Evolutionary conservation across 306 rosid species (phyloP).

Genomic region (Phaseolus lunatus): DNA sequence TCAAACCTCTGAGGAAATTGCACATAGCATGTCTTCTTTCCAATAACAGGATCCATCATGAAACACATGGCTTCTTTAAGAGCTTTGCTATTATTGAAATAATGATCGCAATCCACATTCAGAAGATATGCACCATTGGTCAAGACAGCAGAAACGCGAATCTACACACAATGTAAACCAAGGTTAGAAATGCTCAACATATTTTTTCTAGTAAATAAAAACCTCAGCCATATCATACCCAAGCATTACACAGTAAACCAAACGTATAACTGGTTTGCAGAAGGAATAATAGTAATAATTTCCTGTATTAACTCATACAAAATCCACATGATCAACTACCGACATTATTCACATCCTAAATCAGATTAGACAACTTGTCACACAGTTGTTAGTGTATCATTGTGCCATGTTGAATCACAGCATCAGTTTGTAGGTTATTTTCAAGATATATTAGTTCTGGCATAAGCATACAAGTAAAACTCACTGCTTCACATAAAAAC

Average conservation of each 20-base stretch:
- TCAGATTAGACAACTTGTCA: neutral
- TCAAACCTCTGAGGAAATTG: constrained; percentile 99
- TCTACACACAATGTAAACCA: constrained; percentile 58
- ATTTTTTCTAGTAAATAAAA: neutral
- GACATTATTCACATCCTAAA: constrained; percentile 34
- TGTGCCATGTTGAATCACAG: constrained; percentile 8
- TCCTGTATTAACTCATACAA: neutral
- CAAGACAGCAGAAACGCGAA: constrained; percentile 97
- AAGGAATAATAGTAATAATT: neutral
- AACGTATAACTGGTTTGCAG: constrained; percentile 13
- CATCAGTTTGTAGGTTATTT: constrained; percentile 26
- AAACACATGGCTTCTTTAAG: constrained; percentile 99
- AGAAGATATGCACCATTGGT: constrained; percentile 97
- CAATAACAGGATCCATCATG: constrained; percentile 96
- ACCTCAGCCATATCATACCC: neutral
- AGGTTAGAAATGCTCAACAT: constrained; percentile 44
- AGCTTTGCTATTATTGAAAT: constrained; percentile 97
- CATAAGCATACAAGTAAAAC: constrained; percentile 9
- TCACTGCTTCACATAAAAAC: constrained; percentile 21
- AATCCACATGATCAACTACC: constrained; percentile 20
- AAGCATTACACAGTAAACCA: constrained; percentile 12
- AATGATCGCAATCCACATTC: constrained; percentile 99
- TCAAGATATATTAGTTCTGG: constrained; percentile 22
- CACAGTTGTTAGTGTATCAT: neutral
- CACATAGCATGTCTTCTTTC: constrained; percentile 96